A percentile compares a stretch with the other conserved stretches of the same genome.
Evolutionary conservation across 2,329 filamentous ascomycete species (phyloP).

Genomic region (Gliomastix tumulicola): DNA sequence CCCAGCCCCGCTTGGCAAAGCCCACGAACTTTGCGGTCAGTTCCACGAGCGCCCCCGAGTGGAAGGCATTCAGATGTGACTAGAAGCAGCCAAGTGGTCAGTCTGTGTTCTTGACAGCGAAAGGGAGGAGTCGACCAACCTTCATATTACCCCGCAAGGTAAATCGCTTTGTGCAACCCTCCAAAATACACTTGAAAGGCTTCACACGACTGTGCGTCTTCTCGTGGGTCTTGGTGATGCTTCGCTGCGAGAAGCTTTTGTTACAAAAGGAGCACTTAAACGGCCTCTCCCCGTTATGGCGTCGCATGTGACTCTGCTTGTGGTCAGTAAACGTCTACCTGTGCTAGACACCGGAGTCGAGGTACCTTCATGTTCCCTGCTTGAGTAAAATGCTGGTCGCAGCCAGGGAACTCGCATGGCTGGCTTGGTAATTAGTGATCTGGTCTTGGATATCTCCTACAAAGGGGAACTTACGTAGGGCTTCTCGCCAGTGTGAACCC

Average conservation of each 20-base stretch:
- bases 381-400: conserved; percentile 60
- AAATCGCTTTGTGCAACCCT: conserved; percentile 81
- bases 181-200: conserved; percentile 73
- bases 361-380: conserved; percentile 80
- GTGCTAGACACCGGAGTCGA: conserved; percentile 1
- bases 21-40: conserved; percentile 65
- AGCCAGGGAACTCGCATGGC: neutral
- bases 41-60: conserved; percentile 63
- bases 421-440: no score
- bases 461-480: conserved; percentile 89
- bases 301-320: conserved; percentile 69
- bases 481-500: conserved; percentile 83
- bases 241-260: conserved; percentile 77
- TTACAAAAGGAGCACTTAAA: conserved; percentile 74
- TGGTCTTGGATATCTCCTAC: no score
- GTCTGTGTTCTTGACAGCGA: neutral
- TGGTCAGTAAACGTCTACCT: neutral
- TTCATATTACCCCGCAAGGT: conserved; percentile 91
- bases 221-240: conserved; percentile 78
- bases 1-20: conserved; percentile 45
- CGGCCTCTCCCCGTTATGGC: conserved; percentile 82
- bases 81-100: conserved; percentile 22
- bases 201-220: conserved; percentile 73
- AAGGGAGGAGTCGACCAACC: conserved; percentile 34
- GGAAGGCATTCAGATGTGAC: conserved; percentile 94